A percentile compares a stretch with the other conserved stretches of the same genome.
Conservation (phyloP, 1,139 yeast species). For the Meyerozyma sp. region DNA sequence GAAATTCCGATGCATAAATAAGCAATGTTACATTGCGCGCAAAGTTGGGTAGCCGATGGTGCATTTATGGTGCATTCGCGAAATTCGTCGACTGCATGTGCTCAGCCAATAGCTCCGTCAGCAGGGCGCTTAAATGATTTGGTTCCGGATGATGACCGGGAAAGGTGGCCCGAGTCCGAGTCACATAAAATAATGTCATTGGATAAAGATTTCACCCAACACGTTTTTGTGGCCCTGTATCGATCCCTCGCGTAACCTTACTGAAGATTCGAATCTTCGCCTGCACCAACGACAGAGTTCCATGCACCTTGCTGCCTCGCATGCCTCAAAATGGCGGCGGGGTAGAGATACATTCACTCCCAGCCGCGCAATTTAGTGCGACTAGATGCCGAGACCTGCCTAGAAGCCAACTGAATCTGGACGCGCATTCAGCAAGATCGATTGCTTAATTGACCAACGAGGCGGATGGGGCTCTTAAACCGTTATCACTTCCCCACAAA, state of each 20-base stretch:
- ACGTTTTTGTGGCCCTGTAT: background rate
- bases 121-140: too few relatives aligned
- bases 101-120: too few relatives aligned
- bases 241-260: too few relatives aligned
- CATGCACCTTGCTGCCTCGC: background rate
- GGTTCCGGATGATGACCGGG: too few relatives aligned
- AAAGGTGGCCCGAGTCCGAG: too few relatives aligned
- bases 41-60: background rate
- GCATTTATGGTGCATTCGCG: too few relatives aligned
- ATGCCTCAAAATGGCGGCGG: background rate
- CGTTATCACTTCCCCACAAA: too few relatives aligned
- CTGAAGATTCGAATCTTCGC: background rate
- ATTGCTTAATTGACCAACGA: background rate
- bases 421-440: conserved; percentile 1
- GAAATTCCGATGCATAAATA: background rate
- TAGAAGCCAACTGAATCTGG: background rate
- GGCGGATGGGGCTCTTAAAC: too few relatives aligned
- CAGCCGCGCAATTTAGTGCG: background rate
- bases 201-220: background rate
- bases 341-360: background rate
- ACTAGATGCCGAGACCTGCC: background rate
- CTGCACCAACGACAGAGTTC: background rate
- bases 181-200: too few relatives aligned
- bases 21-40: background rate
- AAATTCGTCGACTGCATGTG: too few relatives aligned